Evolutionary conservation across 495 filamentous ascomycete genomes (phyloP).

Genomic region (Venustampulla echinocandica): DNA sequence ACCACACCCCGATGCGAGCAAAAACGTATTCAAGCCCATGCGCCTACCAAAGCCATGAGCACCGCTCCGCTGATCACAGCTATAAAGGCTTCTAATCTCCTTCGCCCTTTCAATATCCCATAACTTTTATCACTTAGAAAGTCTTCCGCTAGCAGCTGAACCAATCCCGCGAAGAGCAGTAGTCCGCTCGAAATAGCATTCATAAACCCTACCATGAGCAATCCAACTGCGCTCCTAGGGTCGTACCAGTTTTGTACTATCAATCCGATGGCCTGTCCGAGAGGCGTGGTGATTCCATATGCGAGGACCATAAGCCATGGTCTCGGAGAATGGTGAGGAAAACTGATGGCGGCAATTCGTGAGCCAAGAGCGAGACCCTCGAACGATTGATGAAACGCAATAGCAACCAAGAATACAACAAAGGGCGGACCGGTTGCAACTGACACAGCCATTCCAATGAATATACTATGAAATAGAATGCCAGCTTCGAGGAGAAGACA

Average conservation of each 20-base stretch:
- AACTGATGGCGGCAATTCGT: slow-evolving; percentile 59
- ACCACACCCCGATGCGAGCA: not conserved
- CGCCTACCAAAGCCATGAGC: slow-evolving; percentile 84
- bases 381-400: slow-evolving; percentile 72
- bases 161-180: slow-evolving; percentile 82
- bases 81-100: slow-evolving; percentile 63
- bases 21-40: slow-evolving; percentile 55
- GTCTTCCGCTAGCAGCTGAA: slow-evolving; percentile 88
- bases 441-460: slow-evolving; percentile 85
- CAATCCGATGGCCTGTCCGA: slow-evolving; percentile 85
- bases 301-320: slow-evolving; percentile 96
- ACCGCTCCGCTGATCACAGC: slow-evolving; percentile 68
- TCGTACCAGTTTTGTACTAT: slow-evolving; percentile 77
- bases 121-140: slow-evolving; percentile 89
- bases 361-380: slow-evolving; percentile 68
- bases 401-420: slow-evolving; percentile 70
- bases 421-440: slow-evolving; percentile 72
- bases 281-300: slow-evolving; percentile 83
- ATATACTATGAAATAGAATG: slow-evolving; percentile 80
- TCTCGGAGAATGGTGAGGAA: slow-evolving; percentile 42
- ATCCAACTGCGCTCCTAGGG: slow-evolving; percentile 67
- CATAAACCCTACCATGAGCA: slow-evolving; percentile 87
- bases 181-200: slow-evolving; percentile 85
- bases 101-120: slow-evolving; percentile 56
- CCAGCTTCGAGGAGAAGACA: slow-evolving; percentile 75